Conservation (phyloP, 768 basidiomycete species). For the Suillus subalutaceus region DNA sequence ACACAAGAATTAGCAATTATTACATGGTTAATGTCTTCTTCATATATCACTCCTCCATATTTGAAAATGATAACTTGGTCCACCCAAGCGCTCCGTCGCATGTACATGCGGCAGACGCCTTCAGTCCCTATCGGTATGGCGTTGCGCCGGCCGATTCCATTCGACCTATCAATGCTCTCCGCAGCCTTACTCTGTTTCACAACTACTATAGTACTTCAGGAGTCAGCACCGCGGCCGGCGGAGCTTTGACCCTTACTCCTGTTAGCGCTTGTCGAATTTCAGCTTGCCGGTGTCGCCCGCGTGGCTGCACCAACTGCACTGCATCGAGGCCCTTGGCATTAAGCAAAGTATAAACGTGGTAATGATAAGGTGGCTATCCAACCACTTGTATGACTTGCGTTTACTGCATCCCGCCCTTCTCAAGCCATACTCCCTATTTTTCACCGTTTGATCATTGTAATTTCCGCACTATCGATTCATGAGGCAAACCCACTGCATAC, state of each 20-base stretch:
- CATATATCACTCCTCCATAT: neutral
- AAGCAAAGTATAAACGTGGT: neutral
- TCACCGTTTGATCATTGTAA: neutral
- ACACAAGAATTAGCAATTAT: neutral
- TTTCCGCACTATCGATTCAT: neutral
- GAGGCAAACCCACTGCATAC: neutral
- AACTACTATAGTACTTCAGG: neutral
- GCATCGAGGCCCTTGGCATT: neutral
- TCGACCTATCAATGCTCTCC: neutral
- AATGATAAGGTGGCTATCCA: neutral
- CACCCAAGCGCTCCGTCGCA: neutral
- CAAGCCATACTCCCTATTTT: neutral
- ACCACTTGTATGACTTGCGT: neutral
- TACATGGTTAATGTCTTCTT: neutral
- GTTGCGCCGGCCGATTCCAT: neutral
- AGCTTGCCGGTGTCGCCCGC: neutral
- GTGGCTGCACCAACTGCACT: neutral
- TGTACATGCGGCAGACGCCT: neutral
- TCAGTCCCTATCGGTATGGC: neutral
- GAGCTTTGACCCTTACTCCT: neutral
- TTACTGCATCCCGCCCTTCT: neutral
- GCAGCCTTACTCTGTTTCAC: neutral
- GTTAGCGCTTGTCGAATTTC: neutral
- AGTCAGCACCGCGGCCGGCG: neutral
- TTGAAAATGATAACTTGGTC: neutral